Evolutionary conservation across 495 filamentous ascomycete species (phyloP).

Genomic region (Physcia stellaris): DNA sequence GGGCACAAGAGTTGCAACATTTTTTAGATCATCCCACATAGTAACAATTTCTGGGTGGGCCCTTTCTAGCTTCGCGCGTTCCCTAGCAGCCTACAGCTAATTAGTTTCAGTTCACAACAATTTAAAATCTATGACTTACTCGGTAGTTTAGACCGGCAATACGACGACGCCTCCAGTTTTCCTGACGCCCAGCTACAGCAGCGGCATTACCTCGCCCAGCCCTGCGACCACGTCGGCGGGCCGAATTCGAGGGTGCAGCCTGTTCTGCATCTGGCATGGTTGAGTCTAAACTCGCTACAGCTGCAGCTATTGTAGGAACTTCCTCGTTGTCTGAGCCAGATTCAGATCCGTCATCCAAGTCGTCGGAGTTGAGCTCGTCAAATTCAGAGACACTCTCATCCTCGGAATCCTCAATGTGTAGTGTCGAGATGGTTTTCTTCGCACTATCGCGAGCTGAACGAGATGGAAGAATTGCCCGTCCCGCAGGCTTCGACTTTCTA

Average conservation of each 20-base stretch:
- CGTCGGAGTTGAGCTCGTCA: slow-evolving; percentile 5
- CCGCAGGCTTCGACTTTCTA: slow-evolving; percentile 1
- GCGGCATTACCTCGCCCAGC: not conserved
- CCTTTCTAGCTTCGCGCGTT: slow-evolving; percentile 52
- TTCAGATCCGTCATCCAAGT: slow-evolving; percentile 8
- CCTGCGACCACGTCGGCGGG: slow-evolving; percentile 4
- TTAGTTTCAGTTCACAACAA: not conserved
- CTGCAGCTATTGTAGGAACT: slow-evolving; percentile 6
- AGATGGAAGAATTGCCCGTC: slow-evolving; percentile 5
- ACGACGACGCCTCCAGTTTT: too few species aligned
- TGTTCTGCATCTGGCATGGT: not conserved
- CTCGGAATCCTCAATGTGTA: slow-evolving; percentile 5
- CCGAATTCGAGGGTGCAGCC: not conserved
- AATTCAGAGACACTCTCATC: slow-evolving; percentile 8
- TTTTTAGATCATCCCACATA: slow-evolving; percentile 71
- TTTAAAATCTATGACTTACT: too few species aligned
- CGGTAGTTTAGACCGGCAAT: too few species aligned
- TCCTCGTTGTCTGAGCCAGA: slow-evolving; percentile 21
- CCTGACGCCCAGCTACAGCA: not conserved
- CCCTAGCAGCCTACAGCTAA: slow-evolving; percentile 20
- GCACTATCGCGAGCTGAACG: slow-evolving; percentile 11
- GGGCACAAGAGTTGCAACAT: slow-evolving; percentile 49
- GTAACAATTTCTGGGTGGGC: slow-evolving; percentile 64
- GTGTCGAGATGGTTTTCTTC: slow-evolving; percentile 3
- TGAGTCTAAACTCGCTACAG: not conserved